A percentile compares a stretch with the other conserved stretches of the same genome.
Conservation (phyloP, 345 rosid species). For the Sonneratia caseolaris region DNA sequence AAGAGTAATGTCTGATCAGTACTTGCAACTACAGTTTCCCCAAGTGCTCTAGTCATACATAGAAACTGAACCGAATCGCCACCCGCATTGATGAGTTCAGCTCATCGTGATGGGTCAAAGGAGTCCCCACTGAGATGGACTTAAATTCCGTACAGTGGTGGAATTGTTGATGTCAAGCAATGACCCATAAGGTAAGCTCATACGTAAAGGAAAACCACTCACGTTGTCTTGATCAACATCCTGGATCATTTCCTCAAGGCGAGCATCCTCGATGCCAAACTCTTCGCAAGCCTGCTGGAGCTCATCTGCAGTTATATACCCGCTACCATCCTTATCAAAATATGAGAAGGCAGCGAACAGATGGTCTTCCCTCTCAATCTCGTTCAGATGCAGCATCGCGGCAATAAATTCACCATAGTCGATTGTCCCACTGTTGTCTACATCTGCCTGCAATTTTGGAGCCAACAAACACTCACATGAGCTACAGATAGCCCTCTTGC, state of each 20-base stretch:
- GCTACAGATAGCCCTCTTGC: neutral
- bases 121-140: no score
- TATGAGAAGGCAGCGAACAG: constrained; percentile 36
- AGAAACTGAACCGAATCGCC: neutral
- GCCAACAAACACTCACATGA: neutral
- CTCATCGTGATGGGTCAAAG: no score
- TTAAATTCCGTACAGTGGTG: no score
- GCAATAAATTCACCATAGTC: constrained; percentile 40
- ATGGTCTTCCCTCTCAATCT: constrained; percentile 32
- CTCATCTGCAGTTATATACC: constrained; percentile 37
- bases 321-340: constrained; percentile 40
- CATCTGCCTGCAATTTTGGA: constrained; percentile 27
- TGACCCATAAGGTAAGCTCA: neutral
- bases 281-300: constrained; percentile 36
- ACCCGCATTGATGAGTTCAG: no score
- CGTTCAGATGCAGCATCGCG: constrained; percentile 39
- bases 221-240: constrained; percentile 39
- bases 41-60: no score
- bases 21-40: no score
- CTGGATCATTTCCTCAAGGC: constrained; percentile 27
- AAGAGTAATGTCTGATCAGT: neutral
- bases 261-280: constrained; percentile 28
- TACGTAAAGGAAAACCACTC: constrained; percentile 1
- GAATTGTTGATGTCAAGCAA: no score
- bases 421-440: constrained; percentile 35